A percentile compares a stretch with the other conserved stretches of the same genome.
Evolutionary conservation across 352 stramenopile genomes (phyloP).

Genomic region (Pythium plurisporium): DNA sequence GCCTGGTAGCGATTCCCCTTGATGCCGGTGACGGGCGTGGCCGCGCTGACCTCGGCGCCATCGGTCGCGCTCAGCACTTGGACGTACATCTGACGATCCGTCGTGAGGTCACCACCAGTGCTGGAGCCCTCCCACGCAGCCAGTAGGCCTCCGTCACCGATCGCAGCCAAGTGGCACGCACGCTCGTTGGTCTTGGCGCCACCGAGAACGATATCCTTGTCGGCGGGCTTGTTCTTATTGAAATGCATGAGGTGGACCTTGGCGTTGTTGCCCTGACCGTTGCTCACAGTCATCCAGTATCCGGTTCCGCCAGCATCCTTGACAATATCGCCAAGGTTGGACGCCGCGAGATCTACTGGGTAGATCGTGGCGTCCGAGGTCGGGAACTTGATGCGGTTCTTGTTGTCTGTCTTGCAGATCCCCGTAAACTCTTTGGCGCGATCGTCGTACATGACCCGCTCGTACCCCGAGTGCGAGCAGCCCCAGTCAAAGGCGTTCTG

Average conservation of each 20-base stretch:
- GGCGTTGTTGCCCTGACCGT: constrained; percentile 39
- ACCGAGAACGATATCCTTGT: constrained; percentile 53
- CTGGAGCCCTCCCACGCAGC: constrained; percentile 47
- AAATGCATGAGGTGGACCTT: constrained; percentile 62
- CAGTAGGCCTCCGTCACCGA: constrained; percentile 37
- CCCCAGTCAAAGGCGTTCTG: constrained; percentile 50
- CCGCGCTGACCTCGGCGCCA: constrained; percentile 37
- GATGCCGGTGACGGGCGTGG: constrained; percentile 39
- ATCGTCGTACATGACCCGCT: constrained; percentile 53
- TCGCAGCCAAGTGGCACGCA: constrained; percentile 37
- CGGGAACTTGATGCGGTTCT: constrained; percentile 68
- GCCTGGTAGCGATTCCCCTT: constrained; percentile 63
- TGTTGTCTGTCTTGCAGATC: constrained; percentile 68
- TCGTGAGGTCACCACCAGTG: constrained; percentile 33
- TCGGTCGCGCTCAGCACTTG: constrained; percentile 43
- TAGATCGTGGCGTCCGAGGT: constrained; percentile 52
- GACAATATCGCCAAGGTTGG: constrained; percentile 53
- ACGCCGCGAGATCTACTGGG: constrained; percentile 39
- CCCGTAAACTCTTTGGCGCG: constrained; percentile 37
- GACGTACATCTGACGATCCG: constrained; percentile 38
- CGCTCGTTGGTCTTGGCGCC: constrained; percentile 46
- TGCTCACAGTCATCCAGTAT: constrained; percentile 63
- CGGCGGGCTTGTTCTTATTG: constrained; percentile 32
- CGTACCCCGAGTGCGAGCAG: constrained; percentile 57
- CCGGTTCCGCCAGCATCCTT: constrained; percentile 32